Evolutionary conservation across 768 basidiomycete genomes (phyloP), one percentile per base, ranked within the genome.

Genomic region (Hypholoma sublateritium): DNA sequence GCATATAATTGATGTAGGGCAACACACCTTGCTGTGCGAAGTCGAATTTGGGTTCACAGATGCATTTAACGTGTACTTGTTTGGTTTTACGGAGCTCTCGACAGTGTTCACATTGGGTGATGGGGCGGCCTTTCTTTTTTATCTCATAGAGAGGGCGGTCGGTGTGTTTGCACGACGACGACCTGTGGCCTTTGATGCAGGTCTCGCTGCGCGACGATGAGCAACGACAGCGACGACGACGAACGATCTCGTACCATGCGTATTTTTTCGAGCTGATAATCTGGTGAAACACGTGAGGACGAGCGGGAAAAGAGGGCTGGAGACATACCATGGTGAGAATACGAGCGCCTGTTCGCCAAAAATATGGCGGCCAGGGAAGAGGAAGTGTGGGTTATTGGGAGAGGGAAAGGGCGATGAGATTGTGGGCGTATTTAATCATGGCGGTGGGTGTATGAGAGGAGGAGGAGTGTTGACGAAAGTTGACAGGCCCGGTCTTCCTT

Each of bases 131-230:
- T 69, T 96, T 95, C 78, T 89, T 91, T 78, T 94, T 93, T 56
- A 96, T 91, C 73, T 95, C 92, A 69, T 87, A 94, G 50, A 96
- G 79, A 36, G 93, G 88, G 41, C 94, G 83, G 70, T 94, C 91
- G 52, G 85, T 88, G 69, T 96, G 94, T 67, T 85, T 87, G 75
- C 94, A 96, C 28, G 86, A 82, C 14, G 91, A 92, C 14, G 93
- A 95, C 48, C 94, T 85, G 73, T 96, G 93, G 16, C 93, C 94
- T 74, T 94, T 94, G 73, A 95, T 95, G 76, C 94, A 96, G 62
- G 91, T 89, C 77, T 91, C 91, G 72, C 93, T 93, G 64, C 21
- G 45, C 44, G 46, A n/a, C 19, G 41, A 36, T n/a, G 25, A 55
- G 55, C 53, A 54, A 56, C 43, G n/a, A 54, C 47, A 43, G 41